These are phyloP conservation scores for Ganoderma leucocontextum DNA, from an alignment of 1,284 basidiomycete genomes.

Conservation along the genomic window DNA sequence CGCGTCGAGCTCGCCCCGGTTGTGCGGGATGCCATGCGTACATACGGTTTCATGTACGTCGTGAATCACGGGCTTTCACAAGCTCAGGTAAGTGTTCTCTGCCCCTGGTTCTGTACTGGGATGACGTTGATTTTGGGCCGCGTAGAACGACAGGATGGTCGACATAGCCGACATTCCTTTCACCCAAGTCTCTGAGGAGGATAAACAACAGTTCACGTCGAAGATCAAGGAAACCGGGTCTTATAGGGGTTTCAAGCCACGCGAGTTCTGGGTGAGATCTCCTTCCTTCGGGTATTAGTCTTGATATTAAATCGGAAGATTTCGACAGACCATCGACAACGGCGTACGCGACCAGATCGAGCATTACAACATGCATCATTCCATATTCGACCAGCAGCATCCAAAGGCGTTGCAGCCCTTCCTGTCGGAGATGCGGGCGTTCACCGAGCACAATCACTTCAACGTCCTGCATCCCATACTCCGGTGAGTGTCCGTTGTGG, in stretches of 20 bases:
- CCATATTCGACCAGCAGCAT: conserved; percentile 52
- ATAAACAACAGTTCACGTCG: conserved; percentile 62
- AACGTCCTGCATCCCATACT: conserved; percentile 60
- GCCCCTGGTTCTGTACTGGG: neutral
- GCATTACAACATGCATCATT: conserved; percentile 58
- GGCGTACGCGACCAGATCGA: conserved; percentile 68
- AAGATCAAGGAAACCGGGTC: conserved; percentile 59
- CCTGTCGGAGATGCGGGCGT: conserved; percentile 66
- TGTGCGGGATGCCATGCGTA: conserved; percentile 63
- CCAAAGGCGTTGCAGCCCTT: conserved; percentile 60
- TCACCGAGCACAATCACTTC: conserved; percentile 59
- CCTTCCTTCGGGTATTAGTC: neutral
- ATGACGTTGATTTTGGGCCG: neutral
- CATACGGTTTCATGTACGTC: conserved; percentile 69
- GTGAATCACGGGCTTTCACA: conserved; percentile 62
- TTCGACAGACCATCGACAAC: conserved; percentile 55
- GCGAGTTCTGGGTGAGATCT: conserved; percentile 58
- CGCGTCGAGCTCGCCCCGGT: conserved; percentile 55
- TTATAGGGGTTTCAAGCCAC: conserved; percentile 67
- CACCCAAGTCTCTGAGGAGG: conserved; percentile 56
- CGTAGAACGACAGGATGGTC: conserved; percentile 54
- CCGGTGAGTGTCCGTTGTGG: conserved; percentile 42
- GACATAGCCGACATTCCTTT: conserved; percentile 73
- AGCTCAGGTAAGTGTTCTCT: conserved; percentile 46
- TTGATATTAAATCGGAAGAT: neutral